Evolutionary conservation across 2,329 filamentous ascomycete species (phyloP), one percentile per base, ranked within the genome.

Genomic region (Alternaria incomplexa): DNA sequence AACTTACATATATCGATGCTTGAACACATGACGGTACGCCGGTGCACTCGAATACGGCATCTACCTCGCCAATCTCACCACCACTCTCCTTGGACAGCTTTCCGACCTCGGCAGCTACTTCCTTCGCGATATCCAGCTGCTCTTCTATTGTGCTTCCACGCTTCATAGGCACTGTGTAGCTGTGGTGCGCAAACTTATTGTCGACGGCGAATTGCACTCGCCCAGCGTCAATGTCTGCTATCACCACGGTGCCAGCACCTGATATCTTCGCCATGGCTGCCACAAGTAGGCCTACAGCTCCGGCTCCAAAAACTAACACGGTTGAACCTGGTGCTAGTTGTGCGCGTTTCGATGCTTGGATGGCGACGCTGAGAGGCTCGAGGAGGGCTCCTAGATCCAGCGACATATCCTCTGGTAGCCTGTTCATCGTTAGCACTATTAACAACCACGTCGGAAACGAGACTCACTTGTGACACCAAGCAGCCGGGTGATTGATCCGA

Each of bases 11-110:
- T 20, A 93, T 87, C n/a, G 88, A 86, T 2, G 90, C 90, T 75
- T 93, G 91, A 81, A 92, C 89, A 76, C 91, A 93, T 0, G 87
- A 84, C 65, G 91, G 90, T 64, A 93, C 91, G 26, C 91, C 91
- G 0, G 91, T 93, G 74, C 91, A 93, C 79, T 93, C 91, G 67
- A 93, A 93, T 0, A 90, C 87, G 6, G 90, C 80, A 72, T 92
- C 90, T 3, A 92, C 86, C 50, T 91, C 89, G 1, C 82, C 83
- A 15, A 83, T 69, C 11, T 68, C 65, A 20, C 72, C 69, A 26
- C 75, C 77, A 25, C 70, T 76, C n/a, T 64, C 65, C 51, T 72
- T 73, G 47, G 74, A 69, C 0, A 81, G 70, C 69, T 80, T 78
- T 1, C 77, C 82, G 53, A 85, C 75, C 20, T 74, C 77, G 5